Evolutionary conservation across 805 yeast species (phyloP), one percentile per base, ranked within the genome.

Genomic region (Jamesozyma gamospora): DNA sequence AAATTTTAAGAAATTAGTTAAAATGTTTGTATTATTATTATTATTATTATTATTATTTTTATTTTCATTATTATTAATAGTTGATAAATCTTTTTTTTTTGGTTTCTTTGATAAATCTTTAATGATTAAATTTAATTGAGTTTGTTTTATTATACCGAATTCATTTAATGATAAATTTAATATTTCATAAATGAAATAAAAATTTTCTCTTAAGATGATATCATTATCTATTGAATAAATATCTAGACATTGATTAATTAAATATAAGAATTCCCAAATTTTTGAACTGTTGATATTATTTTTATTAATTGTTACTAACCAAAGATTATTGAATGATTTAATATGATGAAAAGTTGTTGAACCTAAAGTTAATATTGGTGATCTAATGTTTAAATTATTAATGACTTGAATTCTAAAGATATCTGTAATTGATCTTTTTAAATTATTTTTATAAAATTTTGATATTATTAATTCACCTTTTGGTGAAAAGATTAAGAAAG

Each of bases 361-460:
- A 1, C 97, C 97, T 33, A 92, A 63, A 0, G 97, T 92, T 33
- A 90, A 64, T 1, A 82, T 70, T 0, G 92, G 90, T 0, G 85
- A 73, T 45, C 78, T 64, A n/a, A 69, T 64, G 58, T 52, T 55
- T 11, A 45, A 32, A 41, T 79, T 72, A 39, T 83, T 69, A 32
- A 90, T 85, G 21, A 90, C 95, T 55, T 90, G 96, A 40, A 87
- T 79, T n/a, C 96, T 72, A 54, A 90, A 90, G 25, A 87, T 84
- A 50, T 88, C 96, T 14, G 92, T 69, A 16, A 88, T 77, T 40
- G 82, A 82, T 38, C 90, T 64, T 49, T 84, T 76, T 40, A 86
- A 74, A 2, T 88, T 85, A 40, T 82, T 86, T 41, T 79, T 71
- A 58, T 79, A 79, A 28, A 83, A 55, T 39, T 82, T 74, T 17